Evolutionary conservation across 331 rosid species (phyloP).

Genomic region (Malus hybrid): DNA sequence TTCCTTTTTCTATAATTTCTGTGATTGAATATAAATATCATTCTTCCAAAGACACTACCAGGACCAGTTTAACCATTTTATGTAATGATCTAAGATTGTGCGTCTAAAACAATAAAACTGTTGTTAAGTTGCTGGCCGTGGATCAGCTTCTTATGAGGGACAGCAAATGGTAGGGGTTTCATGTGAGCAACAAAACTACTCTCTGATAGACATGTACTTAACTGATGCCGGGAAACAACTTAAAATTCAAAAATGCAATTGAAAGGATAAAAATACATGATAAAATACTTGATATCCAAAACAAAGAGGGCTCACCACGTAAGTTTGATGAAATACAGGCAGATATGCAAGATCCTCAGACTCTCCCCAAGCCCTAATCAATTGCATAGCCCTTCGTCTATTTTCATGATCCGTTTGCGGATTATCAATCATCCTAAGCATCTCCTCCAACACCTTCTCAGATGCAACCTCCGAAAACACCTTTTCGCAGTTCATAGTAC

Average conservation of each 20-base stretch:
- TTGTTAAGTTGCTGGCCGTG: background rate
- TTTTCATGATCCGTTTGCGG: constrained; percentile 21
- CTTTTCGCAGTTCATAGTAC: constrained; percentile 72
- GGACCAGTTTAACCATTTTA: background rate
- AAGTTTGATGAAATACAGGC: constrained; percentile 77
- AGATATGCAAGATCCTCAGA: constrained; percentile 73
- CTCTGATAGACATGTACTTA: background rate
- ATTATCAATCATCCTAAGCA: constrained; percentile 48
- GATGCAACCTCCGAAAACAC: constrained; percentile 76
- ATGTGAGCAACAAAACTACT: background rate
- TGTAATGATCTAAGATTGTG: background rate
- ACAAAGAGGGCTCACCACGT: constrained; percentile 30
- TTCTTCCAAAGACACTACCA: background rate
- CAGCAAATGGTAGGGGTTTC: background rate
- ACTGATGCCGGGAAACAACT: background rate
- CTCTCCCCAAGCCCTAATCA: constrained; percentile 81
- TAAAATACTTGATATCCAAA: background rate
- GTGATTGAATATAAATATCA: background rate
- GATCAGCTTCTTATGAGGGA: background rate
- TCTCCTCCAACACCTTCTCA: constrained; percentile 67
- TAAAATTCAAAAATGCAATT: background rate
- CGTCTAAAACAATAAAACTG: background rate
- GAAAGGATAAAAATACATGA: background rate
- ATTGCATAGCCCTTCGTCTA: constrained; percentile 41
- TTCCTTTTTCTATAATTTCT: constrained; percentile 5